phyloP scores from a whole-genome alignment of 331 rosid species.

The Stylosanthes scabra region DNA sequence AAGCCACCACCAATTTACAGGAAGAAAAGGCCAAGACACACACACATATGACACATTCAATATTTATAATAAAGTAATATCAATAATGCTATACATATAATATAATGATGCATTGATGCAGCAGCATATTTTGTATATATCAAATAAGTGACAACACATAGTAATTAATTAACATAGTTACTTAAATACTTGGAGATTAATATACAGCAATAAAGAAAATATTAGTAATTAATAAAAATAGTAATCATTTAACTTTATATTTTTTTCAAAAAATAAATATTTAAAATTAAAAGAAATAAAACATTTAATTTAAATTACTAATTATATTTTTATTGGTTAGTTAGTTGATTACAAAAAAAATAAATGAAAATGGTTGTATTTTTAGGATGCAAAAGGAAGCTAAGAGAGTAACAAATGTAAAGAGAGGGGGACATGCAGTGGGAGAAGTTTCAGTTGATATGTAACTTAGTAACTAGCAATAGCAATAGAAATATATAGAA shows the following conservation, averaged over 20 bases:
- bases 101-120: not conserved
- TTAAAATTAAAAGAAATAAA: too few species aligned
- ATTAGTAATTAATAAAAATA: not conserved
- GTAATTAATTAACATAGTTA: too few species aligned
- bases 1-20: not conserved
- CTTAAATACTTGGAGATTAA: too few species aligned
- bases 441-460: slow-evolving; percentile 69
- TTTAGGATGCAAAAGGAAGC: slow-evolving; percentile 57
- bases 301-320: too few species aligned
- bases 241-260: too few species aligned
- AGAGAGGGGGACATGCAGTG: slow-evolving; percentile 43
- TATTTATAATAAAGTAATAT: too few species aligned
- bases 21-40: not conserved
- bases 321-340: too few species aligned
- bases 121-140: too few species aligned
- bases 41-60: not conserved
- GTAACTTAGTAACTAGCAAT: slow-evolving; percentile 56
- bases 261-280: too few species aligned
- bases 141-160: too few species aligned
- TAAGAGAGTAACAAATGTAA: slow-evolving; percentile 33
- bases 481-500: slow-evolving; percentile 33
- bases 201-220: too few species aligned
- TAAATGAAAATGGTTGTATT: not conserved
- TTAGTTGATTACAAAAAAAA: not conserved
- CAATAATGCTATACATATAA: not conserved